Evolutionary conservation across 352 stramenopile species (phyloP), one percentile per base, ranked within the genome.

Genomic region (Proteromonas lacertae): DNA sequence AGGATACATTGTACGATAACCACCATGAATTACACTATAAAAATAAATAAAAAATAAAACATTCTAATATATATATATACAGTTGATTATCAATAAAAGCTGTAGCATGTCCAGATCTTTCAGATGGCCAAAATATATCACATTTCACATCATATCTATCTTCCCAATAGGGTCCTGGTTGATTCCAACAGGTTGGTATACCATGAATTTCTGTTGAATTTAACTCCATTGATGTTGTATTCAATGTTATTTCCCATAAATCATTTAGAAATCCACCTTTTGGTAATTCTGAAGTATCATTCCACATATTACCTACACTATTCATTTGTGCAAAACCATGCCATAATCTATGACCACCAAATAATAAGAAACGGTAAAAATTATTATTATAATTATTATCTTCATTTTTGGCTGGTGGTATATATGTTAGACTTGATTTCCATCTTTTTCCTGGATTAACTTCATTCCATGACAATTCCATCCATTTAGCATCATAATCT

Each of bases 261-360:
- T 92, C 77, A 50, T 87, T 71, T 2, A 93, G 54, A 45, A 88
- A 92, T 1, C 79, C 79, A 16, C 79, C 79, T 25, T 54, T 38
- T 0, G 76, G 73, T 29, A 86, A 68, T 33, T 69, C 47, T 25
- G 55, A 47, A 8, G 46, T 53, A 37, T 56, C 59, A 23, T 46
- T 52, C 73, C 73, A 93, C 42, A 44, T 18, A 43, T 76, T 76
- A 9, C 49, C 51, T 29, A 52, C 42, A 9, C 33, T 57, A 46
- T 93, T 93, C 25, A 88, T 70, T 21, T 57, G 56, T 2, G 62
- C 62, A 42, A 90, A 91, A 14, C 79, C 79, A 25, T 93, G 77
- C 79, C 77, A 93, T 19, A 93, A 57, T 0, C 74, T 64, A 41
- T 83, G 81, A 20, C 74, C 74, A 12, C 76, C 76, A 44, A 86